A percentile compares a stretch with the other conserved stretches of the same genome.
phyloP scores from a whole-genome alignment of 2,329 filamentous ascomycete species.

The Colletotrichum sp. region DNA sequence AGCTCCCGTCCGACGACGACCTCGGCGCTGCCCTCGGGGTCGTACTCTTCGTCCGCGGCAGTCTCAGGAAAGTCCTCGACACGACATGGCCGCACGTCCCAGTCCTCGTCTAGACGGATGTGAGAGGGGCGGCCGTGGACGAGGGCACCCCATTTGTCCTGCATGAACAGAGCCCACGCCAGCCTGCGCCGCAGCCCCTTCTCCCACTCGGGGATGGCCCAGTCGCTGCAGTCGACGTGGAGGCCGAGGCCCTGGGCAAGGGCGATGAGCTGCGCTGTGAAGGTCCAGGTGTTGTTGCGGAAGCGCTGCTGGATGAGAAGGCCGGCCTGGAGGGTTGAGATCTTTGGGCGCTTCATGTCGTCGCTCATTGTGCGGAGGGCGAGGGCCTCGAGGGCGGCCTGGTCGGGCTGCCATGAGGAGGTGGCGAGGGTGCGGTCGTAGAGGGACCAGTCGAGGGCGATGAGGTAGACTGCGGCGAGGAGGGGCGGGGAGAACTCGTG shows the following conservation, averaged over 20 bases:
- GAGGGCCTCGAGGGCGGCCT: constrained; percentile 39
- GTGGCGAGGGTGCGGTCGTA: constrained; percentile 57
- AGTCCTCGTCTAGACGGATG: constrained; percentile 55
- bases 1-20: constrained; percentile 50
- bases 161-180: constrained; percentile 70
- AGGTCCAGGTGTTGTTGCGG: constrained; percentile 50
- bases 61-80: constrained; percentile 44
- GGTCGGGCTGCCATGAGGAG: constrained; percentile 33
- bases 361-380: constrained; percentile 50
- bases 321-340: constrained; percentile 61
- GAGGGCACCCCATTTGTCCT: constrained; percentile 67
- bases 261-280: constrained; percentile 59
- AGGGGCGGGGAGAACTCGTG: constrained; percentile 64
- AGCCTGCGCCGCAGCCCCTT: constrained; percentile 64
- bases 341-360: constrained; percentile 56
- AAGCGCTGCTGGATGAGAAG: constrained; percentile 57
- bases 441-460: constrained; percentile 67
- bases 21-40: constrained; percentile 43
- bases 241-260: constrained; percentile 64
- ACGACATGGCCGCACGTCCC: constrained; percentile 51
- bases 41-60: constrained; percentile 36
- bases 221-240: constrained; percentile 65
- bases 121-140: constrained; percentile 63
- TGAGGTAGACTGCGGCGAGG: constrained; percentile 64
- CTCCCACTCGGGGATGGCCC: constrained; percentile 69